Percentiles rank a stretch among this genome's conserved stretches.
These are phyloP conservation scores for Lasiodiplodia gonubiensis DNA, from an alignment of 2,329 filamentous ascomycete species.

Conservation along the genomic window DNA sequence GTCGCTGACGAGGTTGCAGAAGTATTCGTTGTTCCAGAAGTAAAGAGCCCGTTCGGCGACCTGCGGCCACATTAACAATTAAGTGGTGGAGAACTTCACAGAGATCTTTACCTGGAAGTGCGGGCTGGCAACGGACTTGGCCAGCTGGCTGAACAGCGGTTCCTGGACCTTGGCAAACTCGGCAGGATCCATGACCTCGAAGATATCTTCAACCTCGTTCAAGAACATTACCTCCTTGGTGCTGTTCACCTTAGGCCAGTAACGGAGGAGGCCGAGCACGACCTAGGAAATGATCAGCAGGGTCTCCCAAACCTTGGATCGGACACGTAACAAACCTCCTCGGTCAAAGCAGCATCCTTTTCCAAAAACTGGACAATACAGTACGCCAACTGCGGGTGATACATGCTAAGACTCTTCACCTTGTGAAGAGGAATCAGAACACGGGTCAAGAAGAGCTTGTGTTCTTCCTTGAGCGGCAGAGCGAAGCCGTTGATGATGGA, in stretches of 20 bases:
- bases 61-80: conserved; percentile 42
- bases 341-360: conserved; percentile 94
- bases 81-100: conserved; percentile 29
- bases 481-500: conserved; percentile 99
- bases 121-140: conserved; percentile 96
- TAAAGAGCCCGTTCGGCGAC: conserved; percentile 96
- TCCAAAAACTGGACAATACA: conserved; percentile 99
- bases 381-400: conserved; percentile 96
- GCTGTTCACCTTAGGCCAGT: conserved; percentile 99
- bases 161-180: conserved; percentile 99
- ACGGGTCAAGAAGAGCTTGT: conserved; percentile 95
- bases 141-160: conserved; percentile 93
- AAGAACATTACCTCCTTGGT: conserved; percentile 99
- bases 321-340: conserved; percentile 71
- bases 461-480: conserved; percentile 94
- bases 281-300: conserved; percentile 62
- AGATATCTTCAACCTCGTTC: conserved; percentile 99
- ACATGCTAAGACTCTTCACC: conserved; percentile 99
- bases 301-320: not conserved
- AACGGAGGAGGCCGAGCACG: conserved; percentile 89
- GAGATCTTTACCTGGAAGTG: conserved; percentile 77
- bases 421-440: conserved; percentile 95
- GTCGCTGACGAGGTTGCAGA: conserved; percentile 98
- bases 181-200: conserved; percentile 98
- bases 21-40: conserved; percentile 99